Evolutionary conservation across 495 filamentous ascomycete species (phyloP).

Genomic region (Tuber microsphaerosporum): DNA sequence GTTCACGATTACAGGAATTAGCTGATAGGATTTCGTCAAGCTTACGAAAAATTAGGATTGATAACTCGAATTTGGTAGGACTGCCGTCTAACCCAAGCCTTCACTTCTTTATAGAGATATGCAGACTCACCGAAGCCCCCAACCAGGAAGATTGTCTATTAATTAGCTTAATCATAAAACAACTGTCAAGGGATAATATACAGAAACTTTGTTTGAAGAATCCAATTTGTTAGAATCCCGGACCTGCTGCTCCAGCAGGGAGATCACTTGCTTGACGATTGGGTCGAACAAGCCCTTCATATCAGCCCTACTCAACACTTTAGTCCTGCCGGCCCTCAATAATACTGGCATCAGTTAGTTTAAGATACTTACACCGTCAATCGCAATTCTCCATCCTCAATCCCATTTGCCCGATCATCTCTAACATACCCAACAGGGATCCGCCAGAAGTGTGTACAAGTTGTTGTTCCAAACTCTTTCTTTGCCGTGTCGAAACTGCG

Average conservation of each 20-base stretch:
- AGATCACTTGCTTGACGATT: conserved; percentile 34
- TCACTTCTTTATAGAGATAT: conserved; percentile 31
- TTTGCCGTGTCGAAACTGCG: conserved; percentile 36
- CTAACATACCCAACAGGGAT: no score
- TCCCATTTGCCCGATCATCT: conserved; percentile 10
- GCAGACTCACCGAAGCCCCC: conserved; percentile 42
- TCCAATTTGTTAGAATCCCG: conserved; percentile 13
- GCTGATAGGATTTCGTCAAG: background rate
- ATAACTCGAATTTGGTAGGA: conserved; percentile 11
- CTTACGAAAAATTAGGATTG: conserved; percentile 21
- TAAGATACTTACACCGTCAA: conserved; percentile 10
- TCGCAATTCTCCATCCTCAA: conserved; percentile 13
- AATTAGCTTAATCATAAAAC: background rate
- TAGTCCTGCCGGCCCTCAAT: background rate
- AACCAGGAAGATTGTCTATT: conserved; percentile 41
- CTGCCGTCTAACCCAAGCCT: conserved; percentile 31
- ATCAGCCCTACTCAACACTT: background rate
- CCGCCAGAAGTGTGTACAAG: no score
- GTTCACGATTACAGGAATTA: background rate
- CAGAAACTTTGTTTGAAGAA: conserved; percentile 11
- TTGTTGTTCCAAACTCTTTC: background rate
- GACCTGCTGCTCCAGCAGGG: conserved; percentile 32
- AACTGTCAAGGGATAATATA: background rate
- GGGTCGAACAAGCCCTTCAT: conserved; percentile 36
- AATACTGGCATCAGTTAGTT: background rate